Conservation (phyloP, 2,329 filamentous ascomycete species). For the Trichophyton rubrum region DNA sequence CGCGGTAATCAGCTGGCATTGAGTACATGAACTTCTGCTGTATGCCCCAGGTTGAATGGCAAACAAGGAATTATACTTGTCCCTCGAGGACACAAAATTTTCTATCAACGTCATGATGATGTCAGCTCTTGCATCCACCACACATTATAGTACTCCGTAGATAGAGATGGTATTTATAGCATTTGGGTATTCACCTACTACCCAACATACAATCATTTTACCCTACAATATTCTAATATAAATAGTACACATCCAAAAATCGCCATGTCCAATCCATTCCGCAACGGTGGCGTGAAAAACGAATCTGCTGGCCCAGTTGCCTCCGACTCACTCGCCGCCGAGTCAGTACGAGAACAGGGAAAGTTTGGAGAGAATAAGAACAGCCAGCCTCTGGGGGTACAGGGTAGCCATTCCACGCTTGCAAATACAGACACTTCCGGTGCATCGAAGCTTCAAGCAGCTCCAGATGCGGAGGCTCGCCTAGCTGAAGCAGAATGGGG, state of each 20-base stretch:
- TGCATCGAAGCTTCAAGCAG: conserved; percentile 40
- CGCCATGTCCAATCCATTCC: conserved; percentile 36
- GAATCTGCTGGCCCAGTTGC: conserved; percentile 55
- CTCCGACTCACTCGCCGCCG: conserved; percentile 61
- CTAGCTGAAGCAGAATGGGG: conserved; percentile 21
- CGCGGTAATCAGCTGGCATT: no score
- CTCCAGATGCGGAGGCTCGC: conserved; percentile 35
- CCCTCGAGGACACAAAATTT: no score
- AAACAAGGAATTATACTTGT: background rate
- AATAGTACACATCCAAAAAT: background rate
- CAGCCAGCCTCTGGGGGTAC: conserved; percentile 38
- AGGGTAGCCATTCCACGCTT: conserved; percentile 42
- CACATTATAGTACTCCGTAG: no score
- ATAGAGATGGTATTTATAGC: background rate
- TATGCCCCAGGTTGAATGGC: no score
- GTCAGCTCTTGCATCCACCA: background rate
- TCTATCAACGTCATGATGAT: background rate
- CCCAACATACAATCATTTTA: background rate
- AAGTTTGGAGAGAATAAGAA: conserved; percentile 49
- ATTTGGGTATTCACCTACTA: background rate
- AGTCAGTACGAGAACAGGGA: conserved; percentile 52
- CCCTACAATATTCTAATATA: no score
- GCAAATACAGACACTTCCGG: conserved; percentile 45
- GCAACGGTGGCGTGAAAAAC: conserved; percentile 35
- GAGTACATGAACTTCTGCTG: no score